Percentiles rank a stretch among this genome's conserved stretches.
Conservation (phyloP, 225 moss, liverwort and hornwort species). For the Marchantia paleacea region DNA sequence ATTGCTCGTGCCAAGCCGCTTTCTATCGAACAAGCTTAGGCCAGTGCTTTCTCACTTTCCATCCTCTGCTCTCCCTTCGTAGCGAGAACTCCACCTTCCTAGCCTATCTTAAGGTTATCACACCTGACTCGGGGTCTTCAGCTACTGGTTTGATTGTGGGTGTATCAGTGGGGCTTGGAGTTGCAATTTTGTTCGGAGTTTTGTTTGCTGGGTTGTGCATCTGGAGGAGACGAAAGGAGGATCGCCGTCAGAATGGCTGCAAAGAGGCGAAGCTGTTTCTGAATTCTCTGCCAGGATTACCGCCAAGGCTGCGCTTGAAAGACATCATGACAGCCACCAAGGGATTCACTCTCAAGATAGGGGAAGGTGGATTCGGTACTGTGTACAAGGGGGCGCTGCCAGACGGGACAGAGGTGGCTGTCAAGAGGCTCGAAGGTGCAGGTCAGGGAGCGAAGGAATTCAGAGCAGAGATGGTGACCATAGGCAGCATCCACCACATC, state of each 20-base stretch:
- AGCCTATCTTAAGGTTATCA: neutral
- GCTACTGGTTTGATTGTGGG: neutral
- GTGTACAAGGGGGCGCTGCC: neutral
- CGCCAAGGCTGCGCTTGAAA: neutral
- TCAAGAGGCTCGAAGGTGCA: slow-evolving; percentile 3
- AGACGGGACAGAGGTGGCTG: slow-evolving; percentile 2
- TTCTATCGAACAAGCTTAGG: slow-evolving; percentile 4
- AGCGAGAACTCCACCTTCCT: neutral
- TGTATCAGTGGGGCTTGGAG: neutral
- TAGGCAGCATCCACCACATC: slow-evolving; percentile 15
- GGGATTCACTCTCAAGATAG: neutral
- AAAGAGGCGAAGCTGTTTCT: slow-evolving; percentile 1
- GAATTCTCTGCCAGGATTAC: slow-evolving; percentile 3
- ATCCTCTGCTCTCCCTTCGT: slow-evolving; percentile 6
- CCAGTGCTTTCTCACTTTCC: neutral
- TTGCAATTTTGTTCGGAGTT: neutral
- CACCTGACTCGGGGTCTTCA: neutral
- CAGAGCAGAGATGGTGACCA: slow-evolving; percentile 7
- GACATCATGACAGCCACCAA: neutral
- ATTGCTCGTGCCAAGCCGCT: slow-evolving; percentile 15
- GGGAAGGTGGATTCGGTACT: neutral
- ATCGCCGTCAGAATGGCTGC: neutral
- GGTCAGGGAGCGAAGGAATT: slow-evolving; percentile 11
- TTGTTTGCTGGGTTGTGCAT: neutral
- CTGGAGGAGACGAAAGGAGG: neutral